Base-by-base conservation (phyloP, 2,329 filamentous ascomycete genomes). In the Hypoxylon sp. region DNA sequence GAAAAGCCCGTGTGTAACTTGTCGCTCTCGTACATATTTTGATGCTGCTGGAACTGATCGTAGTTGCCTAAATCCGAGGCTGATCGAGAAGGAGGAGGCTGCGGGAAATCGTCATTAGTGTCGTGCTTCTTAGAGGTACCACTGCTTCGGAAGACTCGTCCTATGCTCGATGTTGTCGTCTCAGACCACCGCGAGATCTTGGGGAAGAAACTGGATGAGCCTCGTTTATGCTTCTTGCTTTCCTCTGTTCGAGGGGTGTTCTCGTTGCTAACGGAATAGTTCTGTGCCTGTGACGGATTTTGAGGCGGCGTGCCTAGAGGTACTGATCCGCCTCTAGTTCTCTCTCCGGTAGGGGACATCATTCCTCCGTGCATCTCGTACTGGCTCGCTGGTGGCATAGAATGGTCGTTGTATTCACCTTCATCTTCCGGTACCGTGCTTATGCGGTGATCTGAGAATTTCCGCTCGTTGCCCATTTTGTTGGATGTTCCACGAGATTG, bases 141-240 rank as follows among this genome's bases (percentile, higher is more conserved):
- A 74, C 89, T 93, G 74, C 88, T 89, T 44, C 91, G 89, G 78
- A 94, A 92, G 44, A 91, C 92, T 73, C 92, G 91, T 48, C 93
- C 91, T 47, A 94, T 90, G 67, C 94, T 97, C 0, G 94, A 97
- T 3, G 94, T 88, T 0, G 96, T 99, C 1, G 95, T 98, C 82
- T 97, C 96, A 0, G 95, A 98, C 96, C 96, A 99, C 47, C 96
- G 89, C 5, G 96, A 98, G 70, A 97, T 94, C 83, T 97, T 98
- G 24, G 94, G 94, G 69, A 97, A 92, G 84, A 89, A 90, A 57
- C 87, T 85, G 0, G 92, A 93, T 0, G 94, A 96, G 64, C 90
- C 90, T 77, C 88, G 92, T 0, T 97, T 97, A 82, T 97, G 92
- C 82, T 97, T 98, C 79, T 92, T 93, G 69, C 88, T 87, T 80